Percentiles rank a stretch among this genome's conserved stretches.
Conservation (phyloP, 345 rosid genomes). For the Syzygium aromaticum region DNA sequence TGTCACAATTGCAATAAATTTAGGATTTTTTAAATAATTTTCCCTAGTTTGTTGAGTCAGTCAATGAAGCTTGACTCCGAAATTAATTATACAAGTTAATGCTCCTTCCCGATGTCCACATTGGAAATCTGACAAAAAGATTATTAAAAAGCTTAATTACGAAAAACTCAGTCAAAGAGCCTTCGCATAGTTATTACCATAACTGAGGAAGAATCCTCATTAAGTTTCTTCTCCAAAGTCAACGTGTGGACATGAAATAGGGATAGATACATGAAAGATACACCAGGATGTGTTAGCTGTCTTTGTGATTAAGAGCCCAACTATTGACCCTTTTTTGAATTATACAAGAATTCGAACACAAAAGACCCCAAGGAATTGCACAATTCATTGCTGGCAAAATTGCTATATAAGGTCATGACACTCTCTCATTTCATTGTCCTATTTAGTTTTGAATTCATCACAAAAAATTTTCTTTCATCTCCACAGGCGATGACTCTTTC, state of each 20-base stretch:
- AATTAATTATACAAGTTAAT: neutral
- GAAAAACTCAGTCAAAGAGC: neutral
- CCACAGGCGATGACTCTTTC: neutral
- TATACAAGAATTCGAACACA: neutral
- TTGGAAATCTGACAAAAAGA: neutral
- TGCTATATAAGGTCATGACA: neutral
- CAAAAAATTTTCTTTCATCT: neutral
- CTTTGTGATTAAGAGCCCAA: neutral
- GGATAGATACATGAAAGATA: fast-evolving
- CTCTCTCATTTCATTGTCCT: neutral
- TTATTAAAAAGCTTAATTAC: neutral
- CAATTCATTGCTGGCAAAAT: neutral
- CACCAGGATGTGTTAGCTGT: neutral
- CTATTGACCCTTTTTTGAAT: neutral
- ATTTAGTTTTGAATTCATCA: neutral
- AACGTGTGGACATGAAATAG: neutral
- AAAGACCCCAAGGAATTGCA: neutral
- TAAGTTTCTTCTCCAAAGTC: neutral
- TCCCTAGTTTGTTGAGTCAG: neutral
- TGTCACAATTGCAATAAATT: too few relatives aligned
- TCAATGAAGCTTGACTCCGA: neutral
- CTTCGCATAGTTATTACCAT: neutral
- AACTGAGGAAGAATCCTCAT: neutral
- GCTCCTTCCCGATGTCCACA: neutral
- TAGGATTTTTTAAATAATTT: too few relatives aligned